phyloP scores from a whole-genome alignment of 768 basidiomycete species.

The Clitopilus hobsonii region DNA sequence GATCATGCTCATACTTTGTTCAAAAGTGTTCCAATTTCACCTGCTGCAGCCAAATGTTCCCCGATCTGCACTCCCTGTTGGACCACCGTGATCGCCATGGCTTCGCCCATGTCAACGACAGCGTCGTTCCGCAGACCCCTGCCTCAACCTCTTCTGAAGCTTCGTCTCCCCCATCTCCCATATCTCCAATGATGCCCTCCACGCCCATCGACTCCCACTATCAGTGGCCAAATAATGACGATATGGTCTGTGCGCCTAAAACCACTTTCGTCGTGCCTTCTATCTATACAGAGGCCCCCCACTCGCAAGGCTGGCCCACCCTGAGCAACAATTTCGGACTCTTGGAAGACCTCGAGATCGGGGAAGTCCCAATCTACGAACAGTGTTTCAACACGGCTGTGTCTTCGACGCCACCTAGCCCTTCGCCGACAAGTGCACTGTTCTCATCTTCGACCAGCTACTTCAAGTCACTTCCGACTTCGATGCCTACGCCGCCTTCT shows the following conservation, averaged over 20 bases:
- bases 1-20: background rate
- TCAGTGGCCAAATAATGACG: background rate
- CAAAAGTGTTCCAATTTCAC: conserved; percentile 30
- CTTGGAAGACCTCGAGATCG: conserved; percentile 7
- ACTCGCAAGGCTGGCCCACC: background rate
- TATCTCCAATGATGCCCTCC: background rate
- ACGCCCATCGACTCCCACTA: conserved; percentile 1
- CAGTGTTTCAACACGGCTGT: conserved; percentile 15
- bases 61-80: conserved; percentile 40
- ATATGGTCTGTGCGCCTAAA: background rate
- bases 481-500: background rate
- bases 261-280: background rate
- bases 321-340: conserved; percentile 3
- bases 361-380: conserved; percentile 16
- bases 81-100: conserved; percentile 33
- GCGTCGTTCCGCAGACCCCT: conserved; percentile 1
- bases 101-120: conserved; percentile 9
- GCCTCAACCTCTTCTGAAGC: conserved; percentile 5
- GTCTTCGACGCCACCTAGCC: background rate
- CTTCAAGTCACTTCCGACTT: background rate
- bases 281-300: background rate
- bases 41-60: conserved; percentile 37
- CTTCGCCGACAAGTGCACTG: background rate
- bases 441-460: background rate
- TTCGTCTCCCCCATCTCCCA: conserved; percentile 6